Conservation (phyloP, 2,329 filamentous ascomycete genomes). For the Xylogone sp. region DNA sequence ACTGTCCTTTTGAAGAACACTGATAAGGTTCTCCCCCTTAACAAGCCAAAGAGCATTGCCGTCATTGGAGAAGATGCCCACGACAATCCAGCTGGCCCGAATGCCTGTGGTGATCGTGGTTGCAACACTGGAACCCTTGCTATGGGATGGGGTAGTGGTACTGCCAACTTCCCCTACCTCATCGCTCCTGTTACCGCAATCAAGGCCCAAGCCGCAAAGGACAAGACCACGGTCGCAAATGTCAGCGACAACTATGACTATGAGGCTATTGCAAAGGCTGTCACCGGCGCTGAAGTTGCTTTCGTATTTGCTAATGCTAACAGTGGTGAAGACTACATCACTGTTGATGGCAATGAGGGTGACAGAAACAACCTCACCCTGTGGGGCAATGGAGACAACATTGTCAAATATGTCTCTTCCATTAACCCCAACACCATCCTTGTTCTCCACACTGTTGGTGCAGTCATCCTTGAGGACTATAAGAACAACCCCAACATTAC, state of each 20-base stretch:
- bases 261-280: slow-evolving; percentile 56
- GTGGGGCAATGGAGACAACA: slow-evolving; percentile 75
- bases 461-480: slow-evolving; percentile 73
- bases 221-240: slow-evolving; percentile 59
- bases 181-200: slow-evolving; percentile 71
- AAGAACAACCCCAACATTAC: slow-evolving; percentile 75
- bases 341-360: slow-evolving; percentile 75
- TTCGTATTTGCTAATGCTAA: slow-evolving; percentile 89
- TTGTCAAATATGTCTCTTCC: slow-evolving; percentile 76
- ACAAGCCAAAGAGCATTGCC: slow-evolving; percentile 68
- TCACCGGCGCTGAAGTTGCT: slow-evolving; percentile 61
- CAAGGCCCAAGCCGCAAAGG: slow-evolving; percentile 55
- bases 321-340: slow-evolving; percentile 81
- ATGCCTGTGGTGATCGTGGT: slow-evolving; percentile 60
- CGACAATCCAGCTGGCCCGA: slow-evolving; percentile 70
- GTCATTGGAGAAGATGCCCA: slow-evolving; percentile 83
- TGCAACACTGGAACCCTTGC: slow-evolving; percentile 60
- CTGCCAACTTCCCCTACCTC: slow-evolving; percentile 70
- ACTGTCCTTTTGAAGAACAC: slow-evolving; percentile 87
- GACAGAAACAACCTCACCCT: slow-evolving; percentile 91
- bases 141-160: slow-evolving; percentile 78
- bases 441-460: slow-evolving; percentile 80
- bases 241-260: slow-evolving; percentile 58
- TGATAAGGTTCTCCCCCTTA: slow-evolving; percentile 66
- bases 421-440: slow-evolving; percentile 86